Base-by-base conservation (phyloP, 2,329 filamentous ascomycete species). In the Tolypocladium tropicale region DNA sequence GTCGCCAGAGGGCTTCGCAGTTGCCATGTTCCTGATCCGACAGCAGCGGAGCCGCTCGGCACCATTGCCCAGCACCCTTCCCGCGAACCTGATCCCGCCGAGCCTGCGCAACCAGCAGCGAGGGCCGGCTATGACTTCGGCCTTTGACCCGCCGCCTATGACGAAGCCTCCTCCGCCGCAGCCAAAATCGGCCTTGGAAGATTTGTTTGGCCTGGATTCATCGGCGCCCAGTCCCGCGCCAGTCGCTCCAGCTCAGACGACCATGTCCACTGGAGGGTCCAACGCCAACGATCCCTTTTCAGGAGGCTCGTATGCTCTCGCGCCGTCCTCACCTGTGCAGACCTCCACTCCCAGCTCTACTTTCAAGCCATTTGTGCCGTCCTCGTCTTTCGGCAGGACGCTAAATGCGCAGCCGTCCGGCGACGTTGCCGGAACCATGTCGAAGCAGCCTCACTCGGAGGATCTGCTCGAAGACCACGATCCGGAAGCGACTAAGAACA, bases 21-120 rank as follows among this genome's bases (percentile, higher is more conserved):
- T 99, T 51, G 93, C 94, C 54, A 96, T 99, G 92, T 95, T 95
- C 68, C 78, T 99, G 53, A 96, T 99, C 64, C 84, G 92, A 59
- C 89, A 95, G 69, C 92, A 96, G 69, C 82, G 92, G 55, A 88
- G 81, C 59, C 83, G 84, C 56, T 68, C 75, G 34, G 74, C 73
- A 43, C 76, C 82, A 32, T 72, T 97, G 34, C 94, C 94, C 2
- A 77, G 86, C 25, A 80, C 83, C n/a, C 75, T 99, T 46, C 92
- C 93, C 11, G 77, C 85, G 0, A 92, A 87, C 62, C 76, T 97
- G 41, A 81, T 97, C 33, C 94, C 94, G 14, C 94, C 93, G 4
- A 90, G 85, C 67, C 83, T 96, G 81, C 88, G 94, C 55, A 78
- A 73, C 58, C 84, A 84, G 65, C 70, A 72, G 48, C 77, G 78